Base-by-base conservation (phyloP, 768 basidiomycete genomes). In the Cystobasidium onofrii region DNA sequence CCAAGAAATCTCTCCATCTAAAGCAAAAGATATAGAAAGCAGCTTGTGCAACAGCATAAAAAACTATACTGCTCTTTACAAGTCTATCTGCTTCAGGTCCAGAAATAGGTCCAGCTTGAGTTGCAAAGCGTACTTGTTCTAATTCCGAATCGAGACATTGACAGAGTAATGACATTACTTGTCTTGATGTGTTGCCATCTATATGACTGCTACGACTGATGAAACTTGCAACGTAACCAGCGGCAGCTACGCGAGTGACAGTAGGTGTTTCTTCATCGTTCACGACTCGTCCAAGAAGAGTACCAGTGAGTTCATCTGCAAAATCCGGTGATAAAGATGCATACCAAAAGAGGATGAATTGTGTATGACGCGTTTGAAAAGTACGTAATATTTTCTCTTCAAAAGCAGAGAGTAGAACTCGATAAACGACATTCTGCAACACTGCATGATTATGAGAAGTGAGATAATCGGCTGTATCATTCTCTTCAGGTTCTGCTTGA, bases 1-100 rank as follows among this genome's bases (percentile, higher is more conserved):
- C 75, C 4, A 79, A 80, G 41, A 98, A 82, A 76, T 98, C 96
- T 74, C 91, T 83, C 95, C 95, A 98, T 13, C 96, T 84, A 82
- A 98, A 99, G 81, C 96, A 98, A 81, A 99, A 99, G 76, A 99
- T 92, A 76, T 98, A 85, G 80, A 99, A 94, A 12, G 93, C 87
- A 0, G 94, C 89, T 79, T 98, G 96, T 0, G 88, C 83, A 36
- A 95, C 89, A 1, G 94, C 92, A 80, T 97, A 97, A 80, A 97
- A 97, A 23, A 95, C 86, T 31, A 85, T 86, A 6, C 81, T 76
- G 77, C 89, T 83, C n/a, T 84, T 83, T 4, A 81, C 80, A 27
- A 25, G 52, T 17, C 55, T 31, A 15, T 71, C 69, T 7, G 63
- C 63, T 31, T 60, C 52, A 71, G 34, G 52, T 12, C 55, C 50